These are phyloP conservation scores for Adansonia digitata DNA, from an alignment of 345 rosid species.

Conservation along the genomic window DNA sequence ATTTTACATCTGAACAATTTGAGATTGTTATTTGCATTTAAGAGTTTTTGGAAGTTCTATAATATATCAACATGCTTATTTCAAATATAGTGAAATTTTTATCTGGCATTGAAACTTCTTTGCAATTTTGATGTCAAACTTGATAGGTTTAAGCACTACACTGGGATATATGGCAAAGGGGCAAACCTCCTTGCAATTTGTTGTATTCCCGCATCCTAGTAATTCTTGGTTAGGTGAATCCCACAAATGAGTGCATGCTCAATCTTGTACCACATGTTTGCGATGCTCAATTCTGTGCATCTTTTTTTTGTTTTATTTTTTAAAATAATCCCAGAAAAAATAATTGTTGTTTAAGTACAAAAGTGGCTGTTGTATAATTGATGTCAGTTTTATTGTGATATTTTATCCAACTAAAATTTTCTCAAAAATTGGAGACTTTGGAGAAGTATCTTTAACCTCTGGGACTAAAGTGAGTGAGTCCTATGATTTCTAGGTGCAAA, in stretches of 20 bases:
- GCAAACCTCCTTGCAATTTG: not conserved
- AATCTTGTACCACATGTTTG: not conserved
- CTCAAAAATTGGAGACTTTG: not conserved
- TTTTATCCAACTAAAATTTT: not conserved
- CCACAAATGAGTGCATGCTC: not conserved
- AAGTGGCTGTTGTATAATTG: not conserved
- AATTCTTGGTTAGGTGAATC: not conserved
- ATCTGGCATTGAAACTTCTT: not conserved
- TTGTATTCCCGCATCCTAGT: not conserved
- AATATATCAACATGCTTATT: not conserved
- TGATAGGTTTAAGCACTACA: not conserved
- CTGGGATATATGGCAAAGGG: not conserved
- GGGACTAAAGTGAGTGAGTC: constrained; percentile 16
- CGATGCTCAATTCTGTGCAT: not conserved
- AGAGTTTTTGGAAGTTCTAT: not conserved
- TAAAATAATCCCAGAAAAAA: not conserved
- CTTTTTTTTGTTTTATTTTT: not conserved
- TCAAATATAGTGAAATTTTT: not conserved
- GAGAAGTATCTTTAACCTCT: not conserved
- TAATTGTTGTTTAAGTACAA: not conserved
- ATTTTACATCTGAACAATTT: not conserved
- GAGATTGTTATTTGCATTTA: not conserved
- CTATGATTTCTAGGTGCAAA: constrained; percentile 59
- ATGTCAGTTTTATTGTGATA: not conserved
- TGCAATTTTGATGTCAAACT: not conserved